These are phyloP conservation scores for Mycena olivaceomarginata DNA, from an alignment of 768 basidiomycete genomes.

Conservation along the genomic window DNA sequence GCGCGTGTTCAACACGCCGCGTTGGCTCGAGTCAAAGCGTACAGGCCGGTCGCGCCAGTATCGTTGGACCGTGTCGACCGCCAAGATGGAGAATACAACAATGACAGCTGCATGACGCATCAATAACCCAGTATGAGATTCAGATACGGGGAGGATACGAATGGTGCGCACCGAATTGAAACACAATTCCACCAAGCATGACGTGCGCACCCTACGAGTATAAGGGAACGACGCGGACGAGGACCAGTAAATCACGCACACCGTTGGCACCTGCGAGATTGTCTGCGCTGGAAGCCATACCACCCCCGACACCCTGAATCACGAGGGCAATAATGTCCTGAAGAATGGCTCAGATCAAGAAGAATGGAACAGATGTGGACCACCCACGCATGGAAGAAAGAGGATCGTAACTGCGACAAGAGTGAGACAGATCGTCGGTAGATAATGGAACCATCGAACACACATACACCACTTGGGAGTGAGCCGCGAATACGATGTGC, in stretches of 20 bases:
- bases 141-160: not conserved
- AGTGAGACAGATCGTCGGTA: too few species aligned
- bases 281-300: constrained; percentile 28
- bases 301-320: constrained; percentile 32
- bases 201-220: constrained; percentile 1
- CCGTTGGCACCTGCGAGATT: constrained; percentile 19
- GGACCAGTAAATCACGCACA: not conserved
- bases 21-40: not conserved
- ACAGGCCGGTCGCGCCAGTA: constrained; percentile 58
- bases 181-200: constrained; percentile 79
- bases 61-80: constrained; percentile 68
- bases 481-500: constrained; percentile 70
- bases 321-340: constrained; percentile 30
- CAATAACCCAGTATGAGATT: not conserved
- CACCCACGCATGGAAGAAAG: constrained; percentile 59
- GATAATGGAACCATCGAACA: not conserved
- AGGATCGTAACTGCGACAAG: constrained; percentile 56
- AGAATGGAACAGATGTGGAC: not conserved
- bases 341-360: not conserved
- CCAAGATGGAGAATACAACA: constrained; percentile 61
- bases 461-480: constrained; percentile 61
- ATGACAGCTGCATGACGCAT: constrained; percentile 59
- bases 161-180: constrained; percentile 67
- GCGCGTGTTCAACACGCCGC: not conserved
- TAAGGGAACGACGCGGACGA: not conserved